Base-by-base conservation (phyloP, 2,329 filamentous ascomycete genomes). In the Hawksworthiomyces lignivorus region DNA sequence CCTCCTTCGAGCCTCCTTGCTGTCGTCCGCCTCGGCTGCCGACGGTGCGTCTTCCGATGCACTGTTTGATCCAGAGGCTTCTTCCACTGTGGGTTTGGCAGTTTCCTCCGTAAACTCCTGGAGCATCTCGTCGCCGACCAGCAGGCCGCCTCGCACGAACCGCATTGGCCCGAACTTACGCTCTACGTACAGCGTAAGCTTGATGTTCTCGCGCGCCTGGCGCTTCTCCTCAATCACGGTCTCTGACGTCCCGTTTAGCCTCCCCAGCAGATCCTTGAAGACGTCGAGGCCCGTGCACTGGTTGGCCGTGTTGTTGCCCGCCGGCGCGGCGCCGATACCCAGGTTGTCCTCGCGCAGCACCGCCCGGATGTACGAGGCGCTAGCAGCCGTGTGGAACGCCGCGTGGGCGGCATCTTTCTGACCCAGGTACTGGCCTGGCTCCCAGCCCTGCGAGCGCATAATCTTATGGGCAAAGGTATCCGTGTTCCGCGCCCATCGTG, bases 281-380 rank as follows among this genome's bases (percentile, higher is more conserved):
- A 82, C 84, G 57, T 89, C 85, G 28, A 97, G 72, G 0, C 90
- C 92, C 18, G 90, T 94, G 49, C 87, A 78, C 56, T 86, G 77
- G 50, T 87, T 81, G 50, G 82, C 80, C 53, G 78, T 80, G 41
- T 82, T 82, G 27, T 19, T 17, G 26, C 41, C 45, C 3, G 38
- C 18, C 49, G 78, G 72, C 60, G 83, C 83, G 50, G 89, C 92
- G 22, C 92, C 92, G 32, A 98, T 69, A 3, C 92, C 92, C 32
- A 94, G 76, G 53, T 82, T 94, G 59, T 97, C 88, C 57, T 97
- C 89, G 57, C 95, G 95, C 49, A 96, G 65, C 22, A 80, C 65
- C 29, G 94, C 85, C 46, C 84, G 82, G 54, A 97, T 92, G 58
- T 94, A 86, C 4, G 87, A 87, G 20, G 84, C 76, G 60, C 84